Evolutionary conservation across 176 grass and related monocot genomes (phyloP).

Genomic region (Olyra latifolia): DNA sequence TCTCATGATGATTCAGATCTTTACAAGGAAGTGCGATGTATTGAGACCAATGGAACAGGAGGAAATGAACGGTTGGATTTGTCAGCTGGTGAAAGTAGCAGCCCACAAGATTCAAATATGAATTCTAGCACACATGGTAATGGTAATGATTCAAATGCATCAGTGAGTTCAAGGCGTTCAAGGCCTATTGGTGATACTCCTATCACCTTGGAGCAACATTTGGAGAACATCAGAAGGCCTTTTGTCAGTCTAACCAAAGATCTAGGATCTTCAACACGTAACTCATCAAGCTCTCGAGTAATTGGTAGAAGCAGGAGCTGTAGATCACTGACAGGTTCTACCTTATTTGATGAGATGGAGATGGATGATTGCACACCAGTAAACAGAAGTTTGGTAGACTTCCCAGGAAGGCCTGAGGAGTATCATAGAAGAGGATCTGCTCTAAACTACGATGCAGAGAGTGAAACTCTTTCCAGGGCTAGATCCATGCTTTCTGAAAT

Average conservation of each 20-base stretch:
- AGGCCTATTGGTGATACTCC: conserved; percentile 44
- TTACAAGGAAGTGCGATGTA: conserved; percentile 90
- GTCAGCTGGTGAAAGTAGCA: conserved; percentile 55
- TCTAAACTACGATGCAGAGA: conserved; percentile 53
- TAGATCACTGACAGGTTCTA: conserved; percentile 56
- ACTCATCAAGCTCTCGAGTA: conserved; percentile 44
- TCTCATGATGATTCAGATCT: conserved; percentile 58
- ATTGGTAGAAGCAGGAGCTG: conserved; percentile 93
- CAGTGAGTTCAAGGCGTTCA: conserved; percentile 44
- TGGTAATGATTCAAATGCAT: conserved; percentile 40
- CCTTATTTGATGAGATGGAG: conserved; percentile 54
- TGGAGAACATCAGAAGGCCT: conserved; percentile 84
- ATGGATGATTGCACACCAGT: conserved; percentile 67
- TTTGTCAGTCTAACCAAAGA: conserved; percentile 45
- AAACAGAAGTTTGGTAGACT: conserved; percentile 62
- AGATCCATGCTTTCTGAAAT: conserved; percentile 66
- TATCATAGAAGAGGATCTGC: conserved; percentile 49
- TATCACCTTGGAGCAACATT: conserved; percentile 89
- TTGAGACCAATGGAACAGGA: conserved; percentile 51
- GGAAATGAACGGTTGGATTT: conserved; percentile 37
- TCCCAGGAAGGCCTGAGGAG: conserved; percentile 62
- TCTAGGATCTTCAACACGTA: conserved; percentile 42
- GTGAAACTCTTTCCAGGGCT: conserved; percentile 56
- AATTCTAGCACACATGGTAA: conserved; percentile 27
- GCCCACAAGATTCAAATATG: conserved; percentile 18